phyloP scores from a whole-genome alignment of 352 stramenopile species.

The Nothophytophthora sp. region DNA sequence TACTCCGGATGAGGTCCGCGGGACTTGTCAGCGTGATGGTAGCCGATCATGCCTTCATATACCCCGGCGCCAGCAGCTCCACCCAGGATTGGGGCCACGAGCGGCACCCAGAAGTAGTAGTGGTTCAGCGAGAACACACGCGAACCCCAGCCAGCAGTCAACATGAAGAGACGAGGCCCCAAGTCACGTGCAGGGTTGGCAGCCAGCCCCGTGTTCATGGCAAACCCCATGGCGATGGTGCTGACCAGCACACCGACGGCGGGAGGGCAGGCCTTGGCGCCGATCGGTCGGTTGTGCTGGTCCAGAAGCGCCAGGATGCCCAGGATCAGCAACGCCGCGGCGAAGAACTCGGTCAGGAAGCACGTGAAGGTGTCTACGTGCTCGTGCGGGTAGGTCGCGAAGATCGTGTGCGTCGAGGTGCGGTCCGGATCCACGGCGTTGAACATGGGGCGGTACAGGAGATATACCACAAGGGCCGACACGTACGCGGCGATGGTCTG shows the following conservation, averaged over 20 bases:
- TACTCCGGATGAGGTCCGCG: slow-evolving; percentile 21
- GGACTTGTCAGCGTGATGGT: slow-evolving; percentile 48
- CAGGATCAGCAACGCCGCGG: slow-evolving; percentile 48
- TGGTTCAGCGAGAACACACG: slow-evolving; percentile 69
- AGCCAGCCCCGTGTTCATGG: slow-evolving; percentile 82
- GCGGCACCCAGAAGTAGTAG: slow-evolving; percentile 76
- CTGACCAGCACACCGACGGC: slow-evolving; percentile 74
- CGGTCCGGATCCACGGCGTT: slow-evolving; percentile 39
- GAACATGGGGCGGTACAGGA: slow-evolving; percentile 52
- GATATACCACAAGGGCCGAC: slow-evolving; percentile 38
- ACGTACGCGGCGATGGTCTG: slow-evolving; percentile 43
- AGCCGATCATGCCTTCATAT: slow-evolving; percentile 60
- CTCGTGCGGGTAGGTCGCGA: slow-evolving; percentile 37
- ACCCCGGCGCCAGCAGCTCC: slow-evolving; percentile 49
- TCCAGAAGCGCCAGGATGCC: slow-evolving; percentile 72
- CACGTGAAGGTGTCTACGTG: slow-evolving; percentile 32
- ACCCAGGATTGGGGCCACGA: slow-evolving; percentile 64
- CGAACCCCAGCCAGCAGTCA: slow-evolving; percentile 59
- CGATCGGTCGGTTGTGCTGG: slow-evolving; percentile 71
- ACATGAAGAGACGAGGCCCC: slow-evolving; percentile 63
- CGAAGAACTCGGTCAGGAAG: slow-evolving; percentile 43
- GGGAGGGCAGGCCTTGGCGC: slow-evolving; percentile 66
- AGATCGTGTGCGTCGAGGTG: slow-evolving; percentile 31
- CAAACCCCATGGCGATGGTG: slow-evolving; percentile 77
- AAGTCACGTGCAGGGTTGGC: slow-evolving; percentile 76